These are phyloP conservation scores for Quillaja saponaria DNA, from an alignment of 306 rosid species.

Conservation along the genomic window DNA sequence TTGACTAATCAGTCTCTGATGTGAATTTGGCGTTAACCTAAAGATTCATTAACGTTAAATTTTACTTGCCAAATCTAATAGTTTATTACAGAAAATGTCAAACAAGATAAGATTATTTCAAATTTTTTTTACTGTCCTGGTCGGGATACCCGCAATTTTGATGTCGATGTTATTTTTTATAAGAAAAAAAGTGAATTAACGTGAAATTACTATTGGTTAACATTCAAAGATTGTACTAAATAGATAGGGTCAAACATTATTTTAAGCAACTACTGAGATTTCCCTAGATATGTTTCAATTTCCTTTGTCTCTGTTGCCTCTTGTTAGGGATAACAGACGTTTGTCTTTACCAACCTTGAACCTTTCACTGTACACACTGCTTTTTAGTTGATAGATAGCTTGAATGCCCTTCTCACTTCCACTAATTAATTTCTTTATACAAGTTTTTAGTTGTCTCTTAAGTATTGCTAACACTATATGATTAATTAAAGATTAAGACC, in stretches of 20 bases:
- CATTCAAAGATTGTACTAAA: conserved; percentile 2
- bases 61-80: neutral
- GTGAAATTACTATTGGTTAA: conserved; percentile 31
- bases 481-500: no score
- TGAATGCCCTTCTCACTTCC: conserved; percentile 17
- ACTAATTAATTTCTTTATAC: conserved; percentile 2
- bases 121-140: neutral
- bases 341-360: no score
- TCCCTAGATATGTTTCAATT: conserved; percentile 12
- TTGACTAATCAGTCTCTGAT: conserved; percentile 12
- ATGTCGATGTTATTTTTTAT: conserved; percentile 26
- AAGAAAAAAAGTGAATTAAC: conserved; percentile 17
- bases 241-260: conserved; percentile 49
- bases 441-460: no score
- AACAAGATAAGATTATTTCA: neutral
- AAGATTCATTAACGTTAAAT: no score
- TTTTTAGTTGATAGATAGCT: conserved; percentile 25
- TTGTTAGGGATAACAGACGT: no score
- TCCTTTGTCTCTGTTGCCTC: no score
- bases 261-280: conserved; percentile 45
- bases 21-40: conserved; percentile 14
- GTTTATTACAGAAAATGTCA: neutral
- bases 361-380: conserved; percentile 4
- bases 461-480: no score
- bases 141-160: conserved; percentile 15